A percentile compares a stretch with the other conserved stretches of the same genome.
phyloP scores from a whole-genome alignment of 2,329 filamentous ascomycete species.

The Cladorrhinum sp. region DNA sequence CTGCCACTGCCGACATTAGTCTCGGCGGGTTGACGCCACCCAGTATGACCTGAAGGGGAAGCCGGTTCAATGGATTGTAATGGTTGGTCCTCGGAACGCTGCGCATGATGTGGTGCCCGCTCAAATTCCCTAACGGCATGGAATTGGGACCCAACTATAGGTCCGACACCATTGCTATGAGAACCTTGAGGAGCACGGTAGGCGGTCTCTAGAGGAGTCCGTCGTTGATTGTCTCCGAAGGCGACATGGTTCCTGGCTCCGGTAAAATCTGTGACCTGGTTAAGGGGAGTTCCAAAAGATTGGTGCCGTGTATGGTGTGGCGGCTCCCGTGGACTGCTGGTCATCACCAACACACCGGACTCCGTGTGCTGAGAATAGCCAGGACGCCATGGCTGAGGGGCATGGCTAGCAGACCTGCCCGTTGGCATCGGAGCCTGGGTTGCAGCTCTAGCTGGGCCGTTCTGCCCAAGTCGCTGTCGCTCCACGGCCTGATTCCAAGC shows the following conservation, averaged over 20 bases:
- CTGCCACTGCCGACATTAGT: neutral
- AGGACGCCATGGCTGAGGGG: conserved; percentile 11
- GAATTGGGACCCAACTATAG: conserved; percentile 24
- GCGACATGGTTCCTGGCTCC: neutral
- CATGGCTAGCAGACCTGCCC: conserved; percentile 20
- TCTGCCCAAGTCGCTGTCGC: conserved; percentile 28
- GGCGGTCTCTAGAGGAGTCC: conserved; percentile 10
- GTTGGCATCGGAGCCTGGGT: neutral
- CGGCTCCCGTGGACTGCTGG: conserved; percentile 10
- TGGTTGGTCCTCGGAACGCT: conserved; percentile 41
- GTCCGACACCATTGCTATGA: conserved; percentile 12
- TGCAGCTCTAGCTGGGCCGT: conserved; percentile 6
- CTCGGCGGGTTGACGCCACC: neutral
- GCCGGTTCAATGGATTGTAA: conserved; percentile 46
- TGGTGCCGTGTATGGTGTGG: conserved; percentile 2
- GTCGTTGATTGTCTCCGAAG: conserved; percentile 3
- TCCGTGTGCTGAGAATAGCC: conserved; percentile 7
- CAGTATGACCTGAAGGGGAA: conserved; percentile 30
- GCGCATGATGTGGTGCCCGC: conserved; percentile 26
- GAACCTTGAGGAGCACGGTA: neutral
- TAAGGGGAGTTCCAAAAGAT: conserved; percentile 4
- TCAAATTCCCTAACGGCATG: conserved; percentile 15
- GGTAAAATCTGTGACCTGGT: neutral
- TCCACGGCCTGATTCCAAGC: conserved; percentile 34
- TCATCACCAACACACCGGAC: neutral